Base-by-base conservation (phyloP, 495 filamentous ascomycete species). In the Penicillium angulare region DNA sequence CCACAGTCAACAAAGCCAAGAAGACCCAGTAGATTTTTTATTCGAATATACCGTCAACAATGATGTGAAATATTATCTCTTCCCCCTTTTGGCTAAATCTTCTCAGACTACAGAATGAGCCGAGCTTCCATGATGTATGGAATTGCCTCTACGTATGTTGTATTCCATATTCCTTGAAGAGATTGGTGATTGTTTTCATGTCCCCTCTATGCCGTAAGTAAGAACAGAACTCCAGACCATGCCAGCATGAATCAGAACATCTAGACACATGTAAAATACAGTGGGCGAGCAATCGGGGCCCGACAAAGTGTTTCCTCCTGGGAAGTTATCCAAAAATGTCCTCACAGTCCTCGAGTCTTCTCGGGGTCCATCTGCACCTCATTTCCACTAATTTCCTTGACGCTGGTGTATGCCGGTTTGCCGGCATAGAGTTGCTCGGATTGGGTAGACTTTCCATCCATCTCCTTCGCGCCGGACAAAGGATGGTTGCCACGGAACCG, bases 401-500 rank as follows among this genome's bases (percentile, higher is more conserved):
- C 72, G 20, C 77, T 75, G 29, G 77, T 69, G 65, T 86, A 91
- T 26, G 86, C 87, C 21, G 83, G 79, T 61, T 79, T 82, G 24
- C 92, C 92, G 7, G 82, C 89, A 68, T 97, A 97, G 42, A 97
- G 65, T 66, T 92, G 87, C 49, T 58, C 64, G 24, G 47, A 57
- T 21, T 62, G 52, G 40, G 70, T 67, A 17, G 72, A 63, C 35
- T 76, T 73, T 26, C 79, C 81, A 31, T 74, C 76, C 40, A 87
- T 78, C 17, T 79, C 48, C 53, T 83, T 74, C 40, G 74, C 71
- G 22, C 87, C 78, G 21, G 82, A 77, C 53, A 96, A 78, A 36
- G 93, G 91, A 56, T 88, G 80, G 72, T 98, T 97, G n/a, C 93
- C 95, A 35, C 95, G 81, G 74, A 98, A 97, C 18, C 95, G 86